Percentiles rank a stretch among this genome's conserved stretches.
These are phyloP conservation scores for Sarocladiaceae sp. DNA, from an alignment of 2,329 filamentous ascomycete species.

Conservation along the genomic window DNA sequence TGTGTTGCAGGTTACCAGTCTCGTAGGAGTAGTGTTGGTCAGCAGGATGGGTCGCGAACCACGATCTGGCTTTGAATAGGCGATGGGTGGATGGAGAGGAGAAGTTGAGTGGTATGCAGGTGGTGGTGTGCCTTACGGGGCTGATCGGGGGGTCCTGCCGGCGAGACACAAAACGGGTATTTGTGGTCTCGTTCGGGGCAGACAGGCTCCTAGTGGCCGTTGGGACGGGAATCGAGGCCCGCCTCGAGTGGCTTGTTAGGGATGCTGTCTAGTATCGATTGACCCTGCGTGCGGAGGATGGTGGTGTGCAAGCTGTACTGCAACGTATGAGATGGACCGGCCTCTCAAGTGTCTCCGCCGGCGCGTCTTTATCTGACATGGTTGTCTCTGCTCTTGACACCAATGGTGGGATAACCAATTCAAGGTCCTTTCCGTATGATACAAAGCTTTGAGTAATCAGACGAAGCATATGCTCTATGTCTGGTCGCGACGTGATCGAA, in stretches of 20 bases:
- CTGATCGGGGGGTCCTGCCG: neutral
- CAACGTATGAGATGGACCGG: constrained; percentile 2
- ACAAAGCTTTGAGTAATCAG: no score
- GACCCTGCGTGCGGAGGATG: no score
- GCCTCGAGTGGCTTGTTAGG: neutral
- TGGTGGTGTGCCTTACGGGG: neutral
- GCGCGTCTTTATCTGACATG: no score
- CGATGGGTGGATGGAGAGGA: neutral
- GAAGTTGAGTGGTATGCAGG: neutral
- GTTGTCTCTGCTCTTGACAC: no score
- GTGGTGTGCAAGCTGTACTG: neutral
- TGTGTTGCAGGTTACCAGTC: no score
- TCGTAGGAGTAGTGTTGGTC: neutral
- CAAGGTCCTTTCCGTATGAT: no score
- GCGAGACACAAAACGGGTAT: no score
- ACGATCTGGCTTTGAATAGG: neutral
- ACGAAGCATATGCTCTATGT: no score
- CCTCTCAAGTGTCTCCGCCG: no score
- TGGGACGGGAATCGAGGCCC: neutral
- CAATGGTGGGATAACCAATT: no score
- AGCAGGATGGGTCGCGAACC: neutral
- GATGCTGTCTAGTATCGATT: neutral
- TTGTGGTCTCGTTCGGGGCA: neutral
- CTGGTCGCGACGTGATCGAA: no score
- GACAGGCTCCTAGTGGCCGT: neutral